phyloP scores from a whole-genome alignment of 257 asterid species.

The Ilex asprella region DNA sequence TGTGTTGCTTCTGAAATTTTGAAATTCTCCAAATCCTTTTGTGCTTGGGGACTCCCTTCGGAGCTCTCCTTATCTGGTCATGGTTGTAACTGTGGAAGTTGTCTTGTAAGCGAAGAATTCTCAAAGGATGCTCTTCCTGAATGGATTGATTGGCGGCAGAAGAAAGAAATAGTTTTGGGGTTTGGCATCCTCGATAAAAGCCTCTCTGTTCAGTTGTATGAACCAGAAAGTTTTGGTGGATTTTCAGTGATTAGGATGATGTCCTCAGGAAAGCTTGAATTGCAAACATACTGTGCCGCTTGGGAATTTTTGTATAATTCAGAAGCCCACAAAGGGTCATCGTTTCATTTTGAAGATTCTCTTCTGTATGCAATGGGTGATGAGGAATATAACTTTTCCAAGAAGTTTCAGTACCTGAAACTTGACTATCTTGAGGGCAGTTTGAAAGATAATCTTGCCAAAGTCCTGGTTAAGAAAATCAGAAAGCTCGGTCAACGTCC shows the following conservation, averaged over 20 bases:
- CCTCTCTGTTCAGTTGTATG: conserved; percentile 22
- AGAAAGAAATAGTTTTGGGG: conserved; percentile 47
- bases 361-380: conserved; percentile 29
- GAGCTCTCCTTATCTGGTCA: conserved; percentile 36
- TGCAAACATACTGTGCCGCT: conserved; percentile 48
- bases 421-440: conserved; percentile 43
- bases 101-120: conserved; percentile 45
- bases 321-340: conserved; percentile 34
- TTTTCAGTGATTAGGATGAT: conserved; percentile 51
- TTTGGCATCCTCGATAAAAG: conserved; percentile 47
- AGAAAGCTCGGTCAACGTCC: conserved; percentile 16
- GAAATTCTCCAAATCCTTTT: conserved; percentile 32
- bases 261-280: conserved; percentile 73
- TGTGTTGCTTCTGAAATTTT: conserved; percentile 28
- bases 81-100: conserved; percentile 56
- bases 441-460: conserved; percentile 41
- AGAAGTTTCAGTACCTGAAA: conserved; percentile 27
- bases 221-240: conserved; percentile 37
- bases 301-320: conserved; percentile 29
- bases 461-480: conserved; percentile 18
- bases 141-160: conserved; percentile 93
- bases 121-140: conserved; percentile 37
- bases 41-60: conserved; percentile 64
- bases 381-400: conserved; percentile 26
- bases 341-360: conserved; percentile 24